Percentiles rank a stretch among this genome's conserved stretches.
These are phyloP conservation scores for Aureobasidium sp. DNA, from an alignment of 2,329 filamentous ascomycete genomes.

Conservation along the genomic window DNA sequence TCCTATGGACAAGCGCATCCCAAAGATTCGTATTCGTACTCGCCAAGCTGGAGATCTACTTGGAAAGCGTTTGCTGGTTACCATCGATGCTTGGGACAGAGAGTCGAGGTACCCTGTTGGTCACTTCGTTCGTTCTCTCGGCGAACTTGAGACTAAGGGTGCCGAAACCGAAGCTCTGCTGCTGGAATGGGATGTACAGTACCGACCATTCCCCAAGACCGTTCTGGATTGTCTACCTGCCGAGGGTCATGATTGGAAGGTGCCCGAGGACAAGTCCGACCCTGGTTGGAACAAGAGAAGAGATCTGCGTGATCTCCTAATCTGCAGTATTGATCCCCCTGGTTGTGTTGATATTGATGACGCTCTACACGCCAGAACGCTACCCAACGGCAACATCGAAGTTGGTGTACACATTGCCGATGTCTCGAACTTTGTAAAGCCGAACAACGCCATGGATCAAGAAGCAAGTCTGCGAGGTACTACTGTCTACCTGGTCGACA, in stretches of 20 bases:
- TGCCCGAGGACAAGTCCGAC: slow-evolving; percentile 71
- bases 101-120: slow-evolving; percentile 88
- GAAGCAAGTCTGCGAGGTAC: slow-evolving; percentile 92
- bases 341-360: slow-evolving; percentile 98
- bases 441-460: slow-evolving; percentile 92
- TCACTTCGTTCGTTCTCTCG: slow-evolving; percentile 87
- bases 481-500: slow-evolving; percentile 95
- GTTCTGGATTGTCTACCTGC: slow-evolving; percentile 87
- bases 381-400: slow-evolving; percentile 91
- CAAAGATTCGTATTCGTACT: slow-evolving; percentile 89
- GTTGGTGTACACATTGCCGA: slow-evolving; percentile 98
- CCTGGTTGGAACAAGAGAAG: slow-evolving; percentile 79
- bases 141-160: slow-evolving; percentile 92
- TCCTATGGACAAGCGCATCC: slow-evolving; percentile 96
- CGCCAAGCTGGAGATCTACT: slow-evolving; percentile 82
- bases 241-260: slow-evolving; percentile 90
- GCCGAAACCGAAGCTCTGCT: slow-evolving; percentile 93
- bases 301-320: slow-evolving; percentile 76
- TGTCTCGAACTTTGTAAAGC: slow-evolving; percentile 98
- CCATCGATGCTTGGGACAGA: slow-evolving; percentile 91
- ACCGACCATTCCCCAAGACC: slow-evolving; percentile 91
- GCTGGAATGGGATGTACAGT: slow-evolving; percentile 95
- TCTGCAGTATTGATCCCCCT: slow-evolving; percentile 95
- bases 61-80: slow-evolving; percentile 85
- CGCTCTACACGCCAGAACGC: slow-evolving; percentile 74